Percentiles rank a stretch among this genome's conserved stretches.
phyloP scores from a whole-genome alignment of 2,329 filamentous ascomycete species.

The Colletotrichum destructivum region DNA sequence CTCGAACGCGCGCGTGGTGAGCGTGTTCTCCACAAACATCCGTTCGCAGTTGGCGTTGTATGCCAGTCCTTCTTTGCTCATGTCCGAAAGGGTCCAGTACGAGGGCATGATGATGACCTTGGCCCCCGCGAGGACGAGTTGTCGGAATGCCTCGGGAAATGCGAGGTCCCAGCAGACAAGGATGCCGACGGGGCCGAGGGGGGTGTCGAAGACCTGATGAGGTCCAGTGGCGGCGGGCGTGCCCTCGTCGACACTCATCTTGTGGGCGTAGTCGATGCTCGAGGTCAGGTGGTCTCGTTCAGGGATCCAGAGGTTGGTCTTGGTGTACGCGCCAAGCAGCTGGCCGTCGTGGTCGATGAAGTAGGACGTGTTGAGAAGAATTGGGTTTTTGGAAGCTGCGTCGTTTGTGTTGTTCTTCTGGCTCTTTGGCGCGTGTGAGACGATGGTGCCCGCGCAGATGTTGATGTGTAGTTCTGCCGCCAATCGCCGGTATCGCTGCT shows the following conservation, averaged over 20 bases:
- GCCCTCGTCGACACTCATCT: background rate
- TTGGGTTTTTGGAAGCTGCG: background rate
- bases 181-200: slow-evolving; percentile 68
- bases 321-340: slow-evolving; percentile 67
- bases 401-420: background rate
- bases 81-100: slow-evolving; percentile 56
- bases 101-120: slow-evolving; percentile 73
- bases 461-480: slow-evolving; percentile 68
- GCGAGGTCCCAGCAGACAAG: slow-evolving; percentile 74
- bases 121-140: slow-evolving; percentile 68
- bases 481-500: slow-evolving; percentile 63
- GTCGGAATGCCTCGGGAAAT: slow-evolving; percentile 72
- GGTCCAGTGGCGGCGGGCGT: slow-evolving; percentile 34
- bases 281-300: slow-evolving; percentile 63
- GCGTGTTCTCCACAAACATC: slow-evolving; percentile 66
- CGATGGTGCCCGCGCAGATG: slow-evolving; percentile 74
- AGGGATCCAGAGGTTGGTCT: slow-evolving; percentile 70
- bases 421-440: slow-evolving; percentile 59
- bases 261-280: slow-evolving; percentile 45
- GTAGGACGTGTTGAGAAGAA: slow-evolving; percentile 62
- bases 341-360: slow-evolving; percentile 64
- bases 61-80: slow-evolving; percentile 55
- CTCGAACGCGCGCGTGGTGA: slow-evolving; percentile 69
- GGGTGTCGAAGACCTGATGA: slow-evolving; percentile 58
- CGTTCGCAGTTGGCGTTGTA: slow-evolving; percentile 66